Evolutionary conservation across 2,329 filamentous ascomycete genomes (phyloP), one percentile per base, ranked within the genome.

Genomic region (Alternaria solani): DNA sequence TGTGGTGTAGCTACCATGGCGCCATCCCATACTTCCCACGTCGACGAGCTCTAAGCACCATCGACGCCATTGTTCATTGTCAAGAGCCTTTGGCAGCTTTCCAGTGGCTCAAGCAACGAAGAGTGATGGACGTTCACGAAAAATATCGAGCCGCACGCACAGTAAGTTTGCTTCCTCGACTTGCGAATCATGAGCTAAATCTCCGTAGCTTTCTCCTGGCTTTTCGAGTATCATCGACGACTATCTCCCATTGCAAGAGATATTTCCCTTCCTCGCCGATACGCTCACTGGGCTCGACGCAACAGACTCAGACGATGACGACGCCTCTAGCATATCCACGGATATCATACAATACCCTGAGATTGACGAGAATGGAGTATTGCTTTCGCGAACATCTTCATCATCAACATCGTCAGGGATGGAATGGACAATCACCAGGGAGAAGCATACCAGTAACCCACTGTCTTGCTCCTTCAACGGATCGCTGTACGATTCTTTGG

Each of bases 1-100:
- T 72, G 69, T 79, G 76, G 76, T 78, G 74, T 51, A 73, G 60
- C 42, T 79, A 79, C 52, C 76, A 79, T 52, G 76, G 76, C 7
- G 76, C 75, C 1, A 58, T 76, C 11, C 67, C 69, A 1, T 78
- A 71, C 53, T 66, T 78, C 38, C 60, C 65, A 5, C 65, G 74
- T 14, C 66, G 66, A 26, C 59, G 65, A 18, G 71, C 74, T 18
- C 41, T 78, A 12, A 72, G 53, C 2, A 67, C 71, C 46, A 64
- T 75, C 2, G 55, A 65, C 25, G 57, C 74, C 25, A 63, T 74
- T 25, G 58, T 61, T 8, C 66, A 69, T 20, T 72, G 66, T 39
- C 62, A 72, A 34, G 75, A 79, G 55, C 76, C 76, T 30, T 59
- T 79, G 25, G 75, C 75, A 30, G 76, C 75, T 4, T 79, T 79